Evolutionary conservation across 164 flowering plant genomes (phyloP).

Genomic region (Akebia trifoliata): DNA sequence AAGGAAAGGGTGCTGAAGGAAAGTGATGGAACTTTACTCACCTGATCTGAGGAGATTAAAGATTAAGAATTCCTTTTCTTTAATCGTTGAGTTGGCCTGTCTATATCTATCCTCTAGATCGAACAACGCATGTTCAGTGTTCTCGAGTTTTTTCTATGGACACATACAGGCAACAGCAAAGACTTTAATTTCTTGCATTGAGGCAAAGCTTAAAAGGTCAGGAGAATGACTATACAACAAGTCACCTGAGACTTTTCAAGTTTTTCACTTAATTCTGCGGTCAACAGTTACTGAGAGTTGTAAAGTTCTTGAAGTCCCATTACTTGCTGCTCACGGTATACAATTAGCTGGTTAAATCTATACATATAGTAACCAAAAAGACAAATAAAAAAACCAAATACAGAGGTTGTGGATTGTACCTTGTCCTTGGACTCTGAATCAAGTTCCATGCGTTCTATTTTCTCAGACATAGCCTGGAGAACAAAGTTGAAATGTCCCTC

Average conservation of each 20-base stretch:
- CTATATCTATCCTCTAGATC: too few relatives aligned
- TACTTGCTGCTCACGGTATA: conserved; percentile 52
- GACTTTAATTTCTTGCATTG: too few relatives aligned
- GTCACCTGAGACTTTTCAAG: conserved; percentile 66
- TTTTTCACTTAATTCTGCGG: conserved; percentile 64
- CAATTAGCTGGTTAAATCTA: conserved; percentile 1
- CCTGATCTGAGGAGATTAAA: too few relatives aligned
- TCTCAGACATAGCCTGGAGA: conserved; percentile 75
- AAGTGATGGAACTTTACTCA: too few relatives aligned
- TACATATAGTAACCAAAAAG: background rate
- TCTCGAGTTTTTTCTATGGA: too few relatives aligned
- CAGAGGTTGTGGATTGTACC: conserved; percentile 29
- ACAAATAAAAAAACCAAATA: background rate
- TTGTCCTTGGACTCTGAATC: conserved; percentile 72
- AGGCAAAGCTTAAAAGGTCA: too few relatives aligned
- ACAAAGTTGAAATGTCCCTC: background rate
- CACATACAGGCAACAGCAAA: too few relatives aligned
- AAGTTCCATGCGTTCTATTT: conserved; percentile 72
- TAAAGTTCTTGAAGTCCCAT: conserved; percentile 71
- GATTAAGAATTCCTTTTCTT: too few relatives aligned
- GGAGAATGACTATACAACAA: conserved; percentile 4
- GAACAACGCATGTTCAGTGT: conserved; percentile 64
- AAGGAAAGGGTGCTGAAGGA: too few relatives aligned
- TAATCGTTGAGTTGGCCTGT: too few relatives aligned
- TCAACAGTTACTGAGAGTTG: conserved; percentile 66